Evolutionary conservation across 768 basidiomycete genomes (phyloP).

Genomic region (Collybia sordida): DNA sequence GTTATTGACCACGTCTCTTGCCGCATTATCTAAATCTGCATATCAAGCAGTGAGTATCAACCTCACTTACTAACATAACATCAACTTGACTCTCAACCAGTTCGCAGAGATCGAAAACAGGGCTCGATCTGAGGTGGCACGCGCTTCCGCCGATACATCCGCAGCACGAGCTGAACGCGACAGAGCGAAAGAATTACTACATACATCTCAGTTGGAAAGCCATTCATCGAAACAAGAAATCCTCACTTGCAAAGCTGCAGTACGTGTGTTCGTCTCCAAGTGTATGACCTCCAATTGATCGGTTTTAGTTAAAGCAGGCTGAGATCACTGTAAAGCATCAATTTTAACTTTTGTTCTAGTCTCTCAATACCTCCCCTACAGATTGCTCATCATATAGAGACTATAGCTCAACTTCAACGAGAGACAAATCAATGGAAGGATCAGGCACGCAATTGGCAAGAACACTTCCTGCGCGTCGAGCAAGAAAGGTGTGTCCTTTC

Average conservation of each 20-base stretch:
- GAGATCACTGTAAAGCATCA: conserved; percentile 49
- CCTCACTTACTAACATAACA: background rate
- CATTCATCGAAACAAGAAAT: conserved; percentile 49
- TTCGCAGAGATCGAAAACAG: conserved; percentile 57
- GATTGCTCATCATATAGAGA: conserved; percentile 61
- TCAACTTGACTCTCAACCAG: conserved; percentile 25
- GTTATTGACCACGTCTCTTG: conserved; percentile 21
- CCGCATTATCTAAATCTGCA: conserved; percentile 19
- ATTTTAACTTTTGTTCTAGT: conserved; percentile 1
- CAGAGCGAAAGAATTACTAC: conserved; percentile 41
- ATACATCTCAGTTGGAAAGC: conserved; percentile 41
- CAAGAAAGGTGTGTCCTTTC: conserved; percentile 61
- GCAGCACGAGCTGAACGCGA: conserved; percentile 53
- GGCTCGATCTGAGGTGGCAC: conserved; percentile 51
- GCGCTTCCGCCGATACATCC: conserved; percentile 42
- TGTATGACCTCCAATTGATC: conserved; percentile 11
- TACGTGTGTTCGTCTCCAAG: conserved; percentile 30
- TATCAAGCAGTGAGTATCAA: conserved; percentile 19
- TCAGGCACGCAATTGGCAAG: conserved; percentile 77
- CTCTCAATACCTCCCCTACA: conserved; percentile 18
- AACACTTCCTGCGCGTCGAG: conserved; percentile 74
- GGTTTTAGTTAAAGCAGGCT: conserved; percentile 48
- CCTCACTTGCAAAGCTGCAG: conserved; percentile 39
- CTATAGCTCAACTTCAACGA: conserved; percentile 58
- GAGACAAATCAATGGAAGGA: conserved; percentile 75